Conservation (phyloP, 139 green algal genomes). For the Chara braunii region DNA sequence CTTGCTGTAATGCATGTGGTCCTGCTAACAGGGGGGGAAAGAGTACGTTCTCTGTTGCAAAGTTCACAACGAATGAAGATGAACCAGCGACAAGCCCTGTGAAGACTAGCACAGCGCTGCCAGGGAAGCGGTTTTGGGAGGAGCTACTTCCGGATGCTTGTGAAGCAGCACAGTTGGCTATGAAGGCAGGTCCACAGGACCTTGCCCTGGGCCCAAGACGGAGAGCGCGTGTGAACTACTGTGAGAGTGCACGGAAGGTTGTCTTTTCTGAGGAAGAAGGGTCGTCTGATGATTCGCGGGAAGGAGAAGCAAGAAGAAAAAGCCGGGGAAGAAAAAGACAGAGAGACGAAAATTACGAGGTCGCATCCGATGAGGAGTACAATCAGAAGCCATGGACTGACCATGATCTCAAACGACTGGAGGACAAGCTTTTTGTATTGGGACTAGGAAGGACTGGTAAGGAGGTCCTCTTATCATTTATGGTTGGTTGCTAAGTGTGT, state of each 20-base stretch:
- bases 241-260: slow-evolving; percentile 16
- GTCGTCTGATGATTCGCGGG: not conserved
- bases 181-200: not conserved
- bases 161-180: no score
- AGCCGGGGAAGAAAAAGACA: slow-evolving; percentile 3
- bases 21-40: not conserved
- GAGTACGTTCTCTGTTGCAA: slow-evolving; percentile 9
- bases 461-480: slow-evolving; percentile 5
- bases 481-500: no score
- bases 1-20: not conserved
- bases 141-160: no score
- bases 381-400: slow-evolving; percentile 30
- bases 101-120: no score
- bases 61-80: not conserved
- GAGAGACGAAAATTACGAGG: not conserved
- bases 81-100: slow-evolving; percentile 29
- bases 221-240: slow-evolving; percentile 51
- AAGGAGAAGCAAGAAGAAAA: slow-evolving; percentile 9
- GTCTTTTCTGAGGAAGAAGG: not conserved
- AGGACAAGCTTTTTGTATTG: slow-evolving; percentile 62
- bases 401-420: slow-evolving; percentile 40
- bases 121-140: no score
- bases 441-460: slow-evolving; percentile 76
- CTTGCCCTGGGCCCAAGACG: not conserved
- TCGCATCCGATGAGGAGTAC: slow-evolving; percentile 21